A percentile compares a stretch with the other conserved stretches of the same genome.
These are phyloP conservation scores for Gyrodon lividus DNA, from an alignment of 768 basidiomycete genomes.

Conservation along the genomic window DNA sequence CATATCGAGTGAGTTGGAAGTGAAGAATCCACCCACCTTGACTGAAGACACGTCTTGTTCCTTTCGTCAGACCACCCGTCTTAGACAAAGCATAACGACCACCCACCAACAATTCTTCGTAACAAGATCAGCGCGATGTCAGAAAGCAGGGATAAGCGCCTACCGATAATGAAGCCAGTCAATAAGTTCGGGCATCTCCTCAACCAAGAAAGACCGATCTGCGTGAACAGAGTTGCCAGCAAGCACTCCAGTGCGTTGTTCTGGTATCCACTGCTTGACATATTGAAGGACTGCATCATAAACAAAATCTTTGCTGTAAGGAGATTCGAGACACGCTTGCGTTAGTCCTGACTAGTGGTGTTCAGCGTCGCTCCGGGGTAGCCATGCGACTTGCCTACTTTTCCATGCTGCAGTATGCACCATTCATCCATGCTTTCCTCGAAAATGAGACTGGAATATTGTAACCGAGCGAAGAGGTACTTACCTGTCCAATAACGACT, in stretches of 20 bases:
- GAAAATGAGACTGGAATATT: not conserved
- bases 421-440: constrained; percentile 76
- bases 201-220: constrained; percentile 68
- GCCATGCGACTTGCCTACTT: constrained; percentile 40
- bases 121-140: not conserved
- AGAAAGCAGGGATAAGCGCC: constrained; percentile 1
- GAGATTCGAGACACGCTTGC: constrained; percentile 71
- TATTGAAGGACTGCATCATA: constrained; percentile 64
- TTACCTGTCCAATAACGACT: constrained; percentile 65
- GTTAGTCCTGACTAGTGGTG: constrained; percentile 74
- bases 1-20: not conserved
- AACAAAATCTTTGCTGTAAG: constrained; percentile 60
- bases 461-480: constrained; percentile 15
- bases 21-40: constrained; percentile 46
- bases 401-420: constrained; percentile 81
- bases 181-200: constrained; percentile 78
- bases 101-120: constrained; percentile 68
- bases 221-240: constrained; percentile 88
- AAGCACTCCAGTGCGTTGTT: constrained; percentile 58
- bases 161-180: constrained; percentile 84
- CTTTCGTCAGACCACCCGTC: not conserved
- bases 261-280: constrained; percentile 83
- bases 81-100: not conserved
- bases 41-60: constrained; percentile 76
- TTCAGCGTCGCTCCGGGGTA: not conserved